phyloP scores from a whole-genome alignment of 1,139 yeast genomes.

The Pichia sp. region DNA sequence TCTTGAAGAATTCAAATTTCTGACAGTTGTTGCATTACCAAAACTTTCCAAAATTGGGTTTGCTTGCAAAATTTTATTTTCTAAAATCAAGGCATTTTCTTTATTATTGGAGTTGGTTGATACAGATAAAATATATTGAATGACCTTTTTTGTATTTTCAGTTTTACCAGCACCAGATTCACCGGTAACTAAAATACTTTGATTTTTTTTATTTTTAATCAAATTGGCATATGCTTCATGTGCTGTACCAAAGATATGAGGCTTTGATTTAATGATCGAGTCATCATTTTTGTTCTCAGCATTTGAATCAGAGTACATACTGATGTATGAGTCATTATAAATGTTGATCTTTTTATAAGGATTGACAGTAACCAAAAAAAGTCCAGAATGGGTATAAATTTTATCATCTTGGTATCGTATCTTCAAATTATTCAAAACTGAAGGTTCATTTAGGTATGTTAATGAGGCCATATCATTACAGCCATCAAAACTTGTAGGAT shows the following conservation, averaged over 20 bases:
- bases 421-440: conserved; percentile 76
- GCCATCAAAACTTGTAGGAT: conserved; percentile 87
- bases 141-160: conserved; percentile 92
- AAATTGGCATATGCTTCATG: conserved; percentile 81
- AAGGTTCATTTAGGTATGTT: conserved; percentile 90
- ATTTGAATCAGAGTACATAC: conserved; percentile 31
- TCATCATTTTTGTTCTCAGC: conserved; percentile 3
- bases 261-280: conserved; percentile 31
- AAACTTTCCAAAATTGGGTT: conserved; percentile 94
- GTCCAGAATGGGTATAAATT: conserved; percentile 74
- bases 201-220: conserved; percentile 64
- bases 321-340: conserved; percentile 53
- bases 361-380: conserved; percentile 90
- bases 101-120: conserved; percentile 32
- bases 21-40: conserved; percentile 94
- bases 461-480: conserved; percentile 95
- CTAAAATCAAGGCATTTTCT: conserved; percentile 38
- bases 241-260: conserved; percentile 90
- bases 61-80: conserved; percentile 82
- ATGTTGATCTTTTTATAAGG: conserved; percentile 80
- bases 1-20: conserved; percentile 91
- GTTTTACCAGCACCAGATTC: conserved; percentile 99
- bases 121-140: conserved; percentile 83
- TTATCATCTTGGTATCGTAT: conserved; percentile 69
- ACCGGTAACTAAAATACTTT: conserved; percentile 91